A percentile compares a stretch with the other conserved stretches of the same genome.
Evolutionary conservation across 1,284 basidiomycete species (phyloP).

Genomic region (Pseudozyma sp.): DNA sequence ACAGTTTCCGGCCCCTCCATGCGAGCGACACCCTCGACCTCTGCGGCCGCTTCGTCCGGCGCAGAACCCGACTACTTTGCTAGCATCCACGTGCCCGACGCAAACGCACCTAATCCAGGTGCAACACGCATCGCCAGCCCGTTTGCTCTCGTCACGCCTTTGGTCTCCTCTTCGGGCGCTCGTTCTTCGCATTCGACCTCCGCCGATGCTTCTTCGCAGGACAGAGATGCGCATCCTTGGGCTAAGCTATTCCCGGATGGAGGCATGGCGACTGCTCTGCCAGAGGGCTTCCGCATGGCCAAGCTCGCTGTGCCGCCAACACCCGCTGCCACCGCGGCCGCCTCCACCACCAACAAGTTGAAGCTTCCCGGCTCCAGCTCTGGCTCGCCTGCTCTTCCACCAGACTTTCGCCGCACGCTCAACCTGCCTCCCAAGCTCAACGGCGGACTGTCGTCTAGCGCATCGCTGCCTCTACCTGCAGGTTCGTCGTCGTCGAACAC

Average conservation of each 20-base stretch:
- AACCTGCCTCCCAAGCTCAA: conserved; percentile 29
- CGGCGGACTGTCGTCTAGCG: conserved; percentile 15
- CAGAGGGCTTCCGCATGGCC: conserved; percentile 29
- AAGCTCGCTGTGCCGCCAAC: conserved; percentile 38
- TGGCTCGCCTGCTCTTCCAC: not conserved
- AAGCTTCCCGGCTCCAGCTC: conserved; percentile 8
- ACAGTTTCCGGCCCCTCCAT: not conserved
- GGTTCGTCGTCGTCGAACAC: conserved; percentile 13
- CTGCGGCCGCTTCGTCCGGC: conserved; percentile 6
- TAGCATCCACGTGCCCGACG: conserved; percentile 30
- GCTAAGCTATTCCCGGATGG: conserved; percentile 44
- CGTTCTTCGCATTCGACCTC: conserved; percentile 12
- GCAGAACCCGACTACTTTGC: conserved; percentile 48
- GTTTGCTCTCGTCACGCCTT: conserved; percentile 37
- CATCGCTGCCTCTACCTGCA: conserved; percentile 31
- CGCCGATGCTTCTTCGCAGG: conserved; percentile 5
- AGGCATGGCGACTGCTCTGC: conserved; percentile 47
- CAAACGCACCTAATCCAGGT: conserved; percentile 16
- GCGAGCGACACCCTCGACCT: conserved; percentile 1
- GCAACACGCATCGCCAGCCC: conserved; percentile 43
- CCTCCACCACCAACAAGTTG: conserved; percentile 14
- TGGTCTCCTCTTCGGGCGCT: conserved; percentile 27
- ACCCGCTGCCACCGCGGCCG: conserved; percentile 28
- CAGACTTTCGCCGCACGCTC: conserved; percentile 22
- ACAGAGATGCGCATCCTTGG: conserved; percentile 43